Base-by-base conservation (phyloP, 345 rosid genomes). In the Eucalyptus shirleyi region DNA sequence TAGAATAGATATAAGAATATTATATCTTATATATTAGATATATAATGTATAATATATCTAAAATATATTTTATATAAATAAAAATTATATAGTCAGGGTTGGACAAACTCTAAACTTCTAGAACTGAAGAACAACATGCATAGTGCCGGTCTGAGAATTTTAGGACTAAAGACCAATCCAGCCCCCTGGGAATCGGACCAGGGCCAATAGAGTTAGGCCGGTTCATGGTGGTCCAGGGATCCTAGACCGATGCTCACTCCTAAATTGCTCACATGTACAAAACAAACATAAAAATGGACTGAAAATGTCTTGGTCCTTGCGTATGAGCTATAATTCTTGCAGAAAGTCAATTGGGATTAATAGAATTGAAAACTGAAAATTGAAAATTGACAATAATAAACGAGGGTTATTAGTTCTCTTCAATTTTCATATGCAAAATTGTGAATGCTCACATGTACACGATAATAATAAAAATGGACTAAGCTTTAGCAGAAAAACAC, bases 181-280 rank as follows among this genome's bases (percentile, higher is more conserved):
- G 0, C 26, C 4, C 11, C 24, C 0, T 4, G 2, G 5, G 10
- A 53, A 53, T 53, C 0, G 5, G 0, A 53, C 2, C 1, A 1
- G 0, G 59, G 21, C 26, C 2, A 0, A 53, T 3, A 53, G 26
- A 1, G 26, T 8, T 0, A 1, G 5, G 26, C 1, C 1, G 1
- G 26, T 53, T 0, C 11, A 53, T 0, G 0, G 59, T 0, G 5
- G 26, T 53, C 1, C 0, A 53, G 1, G 24, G 11, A 53, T 53
- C 26, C 1, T 21, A 0, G 5, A 53, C 59, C 11, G 0, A 53
- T 53, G 59, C 59, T 53, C 21, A 17, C 2, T 1, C 55, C 55
- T 51, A 17, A 51, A 51, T 51, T 51, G 0, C 55, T 51, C 59
- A 21, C 0, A 1, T 32, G 12, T 9, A 34, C 13, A 9, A 40